Conservation (phyloP, 257 asterid species). For the Gentiana macrophylla region DNA sequence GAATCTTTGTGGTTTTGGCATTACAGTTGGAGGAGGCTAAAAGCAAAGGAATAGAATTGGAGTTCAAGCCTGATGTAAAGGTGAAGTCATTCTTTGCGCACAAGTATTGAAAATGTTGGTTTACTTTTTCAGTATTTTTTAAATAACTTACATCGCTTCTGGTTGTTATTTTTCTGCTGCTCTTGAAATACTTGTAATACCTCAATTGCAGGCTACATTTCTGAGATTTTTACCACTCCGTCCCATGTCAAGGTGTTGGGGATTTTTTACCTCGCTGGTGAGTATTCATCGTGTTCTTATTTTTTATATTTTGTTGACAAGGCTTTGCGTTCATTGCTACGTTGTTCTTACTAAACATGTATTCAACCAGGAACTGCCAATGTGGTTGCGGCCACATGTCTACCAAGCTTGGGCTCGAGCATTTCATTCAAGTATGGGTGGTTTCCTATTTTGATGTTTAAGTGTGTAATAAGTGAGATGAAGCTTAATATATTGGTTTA, state of each 20-base stretch:
- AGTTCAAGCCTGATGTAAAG: slow-evolving; percentile 82
- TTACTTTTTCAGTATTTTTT: not conserved
- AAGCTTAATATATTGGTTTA: slow-evolving; percentile 1
- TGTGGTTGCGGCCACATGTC: slow-evolving; percentile 79
- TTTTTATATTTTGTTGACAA: not conserved
- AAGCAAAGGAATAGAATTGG: slow-evolving; percentile 62
- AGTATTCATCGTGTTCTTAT: slow-evolving; percentile 17
- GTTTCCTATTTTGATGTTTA: slow-evolving; percentile 8
- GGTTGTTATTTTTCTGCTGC: slow-evolving; percentile 6
- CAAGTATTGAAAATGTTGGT: not conserved
- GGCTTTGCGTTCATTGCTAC: not conserved
- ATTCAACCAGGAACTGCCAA: slow-evolving; percentile 69
- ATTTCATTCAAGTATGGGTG: slow-evolving; percentile 71
- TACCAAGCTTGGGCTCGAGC: slow-evolving; percentile 95
- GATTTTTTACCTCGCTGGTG: slow-evolving; percentile 61
- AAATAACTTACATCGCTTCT: not conserved
- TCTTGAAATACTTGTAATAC: not conserved
- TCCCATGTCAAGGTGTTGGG: slow-evolving; percentile 87
- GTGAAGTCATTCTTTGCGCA: slow-evolving; percentile 22
- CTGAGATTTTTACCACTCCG: slow-evolving; percentile 77
- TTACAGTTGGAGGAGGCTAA: slow-evolving; percentile 70
- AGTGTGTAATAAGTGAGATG: no score
- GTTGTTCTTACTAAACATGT: slow-evolving; percentile 7
- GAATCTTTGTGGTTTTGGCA: slow-evolving; percentile 20
- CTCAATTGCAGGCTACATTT: slow-evolving; percentile 56